These are phyloP conservation scores for Vanrija humicola DNA, from an alignment of 1,284 basidiomycete genomes.

Conservation along the genomic window DNA sequence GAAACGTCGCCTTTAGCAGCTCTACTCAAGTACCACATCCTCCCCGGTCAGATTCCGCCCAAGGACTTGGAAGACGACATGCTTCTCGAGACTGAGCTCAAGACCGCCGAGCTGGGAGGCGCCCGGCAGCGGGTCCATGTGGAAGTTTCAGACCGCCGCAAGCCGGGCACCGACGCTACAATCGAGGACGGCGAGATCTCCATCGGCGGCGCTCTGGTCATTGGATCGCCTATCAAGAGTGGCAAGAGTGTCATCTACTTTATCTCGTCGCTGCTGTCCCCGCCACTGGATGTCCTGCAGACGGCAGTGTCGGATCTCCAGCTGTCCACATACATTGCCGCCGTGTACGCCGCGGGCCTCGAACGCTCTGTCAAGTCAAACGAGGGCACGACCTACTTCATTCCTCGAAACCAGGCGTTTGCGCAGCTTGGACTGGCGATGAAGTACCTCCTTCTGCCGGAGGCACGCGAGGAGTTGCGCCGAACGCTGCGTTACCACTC, in stretches of 20 bases:
- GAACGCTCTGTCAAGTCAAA: conserved; percentile 64
- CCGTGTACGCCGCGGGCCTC: conserved; percentile 76
- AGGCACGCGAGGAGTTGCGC: conserved; percentile 71
- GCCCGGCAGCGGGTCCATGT: conserved; percentile 70
- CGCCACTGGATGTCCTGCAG: conserved; percentile 75
- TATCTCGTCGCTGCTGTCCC: conserved; percentile 72
- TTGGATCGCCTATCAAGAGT: conserved; percentile 61
- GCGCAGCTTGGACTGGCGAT: conserved; percentile 81
- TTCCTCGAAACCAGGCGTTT: conserved; percentile 87
- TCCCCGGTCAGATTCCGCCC: conserved; percentile 68
- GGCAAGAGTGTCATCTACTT: conserved; percentile 85
- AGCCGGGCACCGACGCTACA: conserved; percentile 49
- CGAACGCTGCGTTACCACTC: conserved; percentile 81
- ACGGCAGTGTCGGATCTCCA: conserved; percentile 77
- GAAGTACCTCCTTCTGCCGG: conserved; percentile 68
- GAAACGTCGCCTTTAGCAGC: conserved; percentile 37
- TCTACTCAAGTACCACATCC: conserved; percentile 69
- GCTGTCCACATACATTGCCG: conserved; percentile 83
- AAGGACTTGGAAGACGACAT: conserved; percentile 67
- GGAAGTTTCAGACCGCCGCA: conserved; percentile 53
- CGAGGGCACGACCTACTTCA: conserved; percentile 74
- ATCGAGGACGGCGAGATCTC: conserved; percentile 57
- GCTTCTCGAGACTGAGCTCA: conserved; percentile 73
- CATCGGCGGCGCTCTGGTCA: conserved; percentile 78
- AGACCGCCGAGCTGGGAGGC: conserved; percentile 62